Conservation (phyloP, 345 rosid genomes). For the Populus nigra region DNA sequence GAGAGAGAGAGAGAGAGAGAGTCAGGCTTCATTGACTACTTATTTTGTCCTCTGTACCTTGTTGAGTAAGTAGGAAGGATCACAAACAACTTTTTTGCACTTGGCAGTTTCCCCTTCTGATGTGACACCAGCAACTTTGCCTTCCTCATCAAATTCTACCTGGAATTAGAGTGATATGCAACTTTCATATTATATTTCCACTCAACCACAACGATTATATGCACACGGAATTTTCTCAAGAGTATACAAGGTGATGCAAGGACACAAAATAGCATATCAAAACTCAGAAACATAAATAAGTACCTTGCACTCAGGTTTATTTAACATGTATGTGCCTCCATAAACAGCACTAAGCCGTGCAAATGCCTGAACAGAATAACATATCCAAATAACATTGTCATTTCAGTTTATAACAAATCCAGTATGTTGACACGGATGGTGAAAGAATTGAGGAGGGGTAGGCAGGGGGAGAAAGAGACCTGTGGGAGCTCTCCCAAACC, state of each 20-base stretch:
- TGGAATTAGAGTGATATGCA: constrained; percentile 31
- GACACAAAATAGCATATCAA: not conserved
- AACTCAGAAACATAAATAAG: not conserved
- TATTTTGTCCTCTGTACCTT: constrained; percentile 50
- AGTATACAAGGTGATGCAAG: not conserved
- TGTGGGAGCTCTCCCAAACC: constrained; percentile 99
- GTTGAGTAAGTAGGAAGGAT: constrained; percentile 81
- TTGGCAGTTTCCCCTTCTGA: constrained; percentile 99
- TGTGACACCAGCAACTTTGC: constrained; percentile 82
- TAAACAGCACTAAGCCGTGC: constrained; percentile 97
- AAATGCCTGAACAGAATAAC: constrained; percentile 58
- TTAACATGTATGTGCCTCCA: constrained; percentile 97
- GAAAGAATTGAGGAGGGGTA: not conserved
- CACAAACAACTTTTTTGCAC: constrained; percentile 96
- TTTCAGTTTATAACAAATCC: not conserved
- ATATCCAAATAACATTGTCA: not conserved
- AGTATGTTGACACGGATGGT: not conserved
- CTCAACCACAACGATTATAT: not conserved
- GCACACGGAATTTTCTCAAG: not conserved
- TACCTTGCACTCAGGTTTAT: constrained; percentile 96
- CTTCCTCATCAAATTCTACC: constrained; percentile 89
- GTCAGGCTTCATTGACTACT: not conserved
- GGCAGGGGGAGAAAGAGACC: constrained; percentile 38
- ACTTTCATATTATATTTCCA: constrained; percentile 7
- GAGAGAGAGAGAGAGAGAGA: not conserved